Conservation (phyloP, 2,329 filamentous ascomycete genomes). For the Ophiognomonia clavigignenti-juglandacearum region DNA sequence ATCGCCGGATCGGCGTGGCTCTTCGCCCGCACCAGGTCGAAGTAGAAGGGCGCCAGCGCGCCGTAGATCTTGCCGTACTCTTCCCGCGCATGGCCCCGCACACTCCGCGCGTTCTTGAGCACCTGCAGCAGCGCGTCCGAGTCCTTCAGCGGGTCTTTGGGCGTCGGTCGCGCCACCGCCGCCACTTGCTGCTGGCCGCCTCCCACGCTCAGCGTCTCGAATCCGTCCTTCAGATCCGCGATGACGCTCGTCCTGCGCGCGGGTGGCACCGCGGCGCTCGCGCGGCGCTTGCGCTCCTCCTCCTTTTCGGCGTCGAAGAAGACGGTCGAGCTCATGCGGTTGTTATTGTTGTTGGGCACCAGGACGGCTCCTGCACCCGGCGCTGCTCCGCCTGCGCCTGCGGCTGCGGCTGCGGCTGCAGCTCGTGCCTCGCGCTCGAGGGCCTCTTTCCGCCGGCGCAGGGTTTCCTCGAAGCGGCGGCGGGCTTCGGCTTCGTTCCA, state of each 20-base stretch:
- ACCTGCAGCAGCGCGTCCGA: slow-evolving; percentile 63
- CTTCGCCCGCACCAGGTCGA: slow-evolving; percentile 67
- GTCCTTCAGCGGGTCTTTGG: slow-evolving; percentile 48
- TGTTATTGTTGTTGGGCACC: too few relatives aligned
- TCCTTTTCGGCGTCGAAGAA: slow-evolving; percentile 50
- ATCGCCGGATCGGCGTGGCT: slow-evolving; percentile 76
- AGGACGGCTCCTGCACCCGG: slow-evolving; percentile 16
- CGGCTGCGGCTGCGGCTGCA: slow-evolving; percentile 22
- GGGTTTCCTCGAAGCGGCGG: slow-evolving; percentile 69
- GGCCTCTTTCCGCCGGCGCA: slow-evolving; percentile 57
- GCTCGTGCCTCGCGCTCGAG: slow-evolving; percentile 44
- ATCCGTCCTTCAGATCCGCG: slow-evolving; percentile 54
- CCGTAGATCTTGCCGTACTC: slow-evolving; percentile 90
- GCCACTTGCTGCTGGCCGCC: slow-evolving; percentile 20
- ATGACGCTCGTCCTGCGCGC: slow-evolving; percentile 25
- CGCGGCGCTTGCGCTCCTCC: slow-evolving; percentile 22
- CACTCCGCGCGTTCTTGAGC: slow-evolving; percentile 67
- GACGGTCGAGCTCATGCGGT: slow-evolving; percentile 1
- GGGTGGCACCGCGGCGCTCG: slow-evolving; percentile 1
- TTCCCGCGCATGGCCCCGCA: slow-evolving; percentile 78
- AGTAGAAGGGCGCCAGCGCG: slow-evolving; percentile 84
- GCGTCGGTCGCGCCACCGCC: slow-evolving; percentile 26
- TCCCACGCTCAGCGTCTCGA: slow-evolving; percentile 67
- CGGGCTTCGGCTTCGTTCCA: slow-evolving; percentile 91
- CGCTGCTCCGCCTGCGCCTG: slow-evolving; percentile 16